Base-by-base conservation (phyloP, 768 basidiomycete species). In the Punctularia strigosozonata region DNA sequence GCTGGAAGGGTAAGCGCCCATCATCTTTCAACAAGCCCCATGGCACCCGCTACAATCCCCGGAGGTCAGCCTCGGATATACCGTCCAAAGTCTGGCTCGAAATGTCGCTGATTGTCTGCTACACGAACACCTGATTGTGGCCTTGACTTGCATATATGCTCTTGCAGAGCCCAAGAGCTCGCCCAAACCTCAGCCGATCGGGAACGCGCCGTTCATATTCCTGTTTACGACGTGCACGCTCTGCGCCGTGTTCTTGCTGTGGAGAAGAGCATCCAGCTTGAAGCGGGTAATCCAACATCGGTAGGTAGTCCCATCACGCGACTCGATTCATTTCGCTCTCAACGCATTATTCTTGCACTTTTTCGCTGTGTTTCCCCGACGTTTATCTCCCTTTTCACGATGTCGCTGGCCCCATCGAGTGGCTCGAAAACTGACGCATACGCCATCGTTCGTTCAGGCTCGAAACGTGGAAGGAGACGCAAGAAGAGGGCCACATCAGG, bases 151-250 rank as follows among this genome's bases (percentile, higher is more conserved):
- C 26, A 8, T 10, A 34, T 41, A 31, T 24, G 18, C 38, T 14
- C 44, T n/a, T n/a, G n/a, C n/a, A 78, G 77, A 71, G 52, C 74
- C 78, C 5, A 64, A 64, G 24, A 60, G 61, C 34, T 65, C 71
- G 12, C 70, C 65, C 6, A 77, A 73, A 48, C 77, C 78, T 8
- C 68, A 80, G 43, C 79, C 80, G 13, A 63, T 79, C 41, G 77
- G 76, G 39, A 71, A 66, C 43, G 59, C 69, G 43, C 59, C 68
- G 20, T 44, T 75, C 46, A 55, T 80, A 8, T 53, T 75, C 39
- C 58, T 80, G 13, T 57, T 71, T 40, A 77, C 74, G 22, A 68
- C 65, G 7, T 75, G 69, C 45, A 71, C 69, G 2, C 54, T 75
- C 2, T 74, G 73, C 43, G 45, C 61, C 7, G 52, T 81, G 14